phyloP scores from a whole-genome alignment of 345 rosid species.

The Linum tenue region DNA sequence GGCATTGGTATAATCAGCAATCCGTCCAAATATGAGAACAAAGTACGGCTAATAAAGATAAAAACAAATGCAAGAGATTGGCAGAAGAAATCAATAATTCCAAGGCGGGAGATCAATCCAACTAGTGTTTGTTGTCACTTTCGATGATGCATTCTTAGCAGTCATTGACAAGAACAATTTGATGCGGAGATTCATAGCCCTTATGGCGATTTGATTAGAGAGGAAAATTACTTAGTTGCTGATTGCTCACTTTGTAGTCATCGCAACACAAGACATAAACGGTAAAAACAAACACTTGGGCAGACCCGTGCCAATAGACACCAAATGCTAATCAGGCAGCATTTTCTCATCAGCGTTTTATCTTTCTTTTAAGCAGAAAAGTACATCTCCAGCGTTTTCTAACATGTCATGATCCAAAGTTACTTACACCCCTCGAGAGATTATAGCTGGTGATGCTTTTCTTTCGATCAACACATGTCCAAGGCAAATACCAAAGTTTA shows the following conservation, averaged over 20 bases:
- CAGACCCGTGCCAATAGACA: background rate
- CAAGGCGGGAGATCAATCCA: background rate
- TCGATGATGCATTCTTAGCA: background rate
- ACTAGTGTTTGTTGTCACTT: background rate
- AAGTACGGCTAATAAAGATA: background rate
- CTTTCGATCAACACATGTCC: too few species aligned
- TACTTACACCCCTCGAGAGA: too few species aligned
- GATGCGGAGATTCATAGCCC: background rate
- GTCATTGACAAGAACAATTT: background rate
- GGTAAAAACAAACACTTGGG: background rate
- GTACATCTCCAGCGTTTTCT: background rate
- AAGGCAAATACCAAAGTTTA: too few species aligned
- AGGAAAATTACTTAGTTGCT: background rate
- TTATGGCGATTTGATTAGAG: background rate
- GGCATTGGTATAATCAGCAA: background rate
- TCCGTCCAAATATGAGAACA: background rate
- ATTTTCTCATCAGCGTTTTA: too few species aligned
- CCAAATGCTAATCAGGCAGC: background rate
- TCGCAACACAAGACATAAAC: background rate
- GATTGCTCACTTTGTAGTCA: background rate
- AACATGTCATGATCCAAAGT: too few species aligned
- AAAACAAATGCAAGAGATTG: background rate
- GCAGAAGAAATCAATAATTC: background rate
- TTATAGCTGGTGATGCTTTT: too few species aligned
- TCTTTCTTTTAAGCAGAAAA: background rate